phyloP scores from a whole-genome alignment of 2,329 filamentous ascomycete genomes.

The Leptosphaerulina australis region DNA sequence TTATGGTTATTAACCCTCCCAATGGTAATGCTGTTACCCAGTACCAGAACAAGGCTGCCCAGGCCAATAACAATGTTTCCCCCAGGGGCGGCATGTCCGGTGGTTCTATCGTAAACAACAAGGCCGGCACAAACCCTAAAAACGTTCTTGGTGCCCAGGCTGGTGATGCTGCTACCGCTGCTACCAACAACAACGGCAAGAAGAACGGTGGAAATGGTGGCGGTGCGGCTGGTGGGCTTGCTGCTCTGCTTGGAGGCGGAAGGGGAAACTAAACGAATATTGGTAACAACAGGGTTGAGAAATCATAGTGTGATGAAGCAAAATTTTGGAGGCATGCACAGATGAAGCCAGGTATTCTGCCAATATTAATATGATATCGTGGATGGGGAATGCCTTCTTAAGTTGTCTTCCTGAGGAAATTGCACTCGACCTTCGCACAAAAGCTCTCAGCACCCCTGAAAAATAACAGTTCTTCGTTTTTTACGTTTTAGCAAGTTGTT shows the following conservation, averaged over 20 bases:
- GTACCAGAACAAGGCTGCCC: constrained; percentile 32
- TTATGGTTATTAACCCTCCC: constrained; percentile 70
- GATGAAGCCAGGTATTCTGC: constrained; percentile 21
- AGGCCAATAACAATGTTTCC: constrained; percentile 35
- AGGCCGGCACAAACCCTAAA: constrained; percentile 30
- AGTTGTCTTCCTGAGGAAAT: neutral
- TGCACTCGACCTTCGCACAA: neutral
- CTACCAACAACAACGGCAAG: neutral
- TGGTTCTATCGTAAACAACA: constrained; percentile 28
- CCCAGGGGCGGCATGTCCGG: constrained; percentile 30
- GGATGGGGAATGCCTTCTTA: neutral
- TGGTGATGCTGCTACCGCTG: constrained; percentile 15
- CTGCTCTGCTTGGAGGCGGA: constrained; percentile 16
- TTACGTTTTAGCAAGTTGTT: no score
- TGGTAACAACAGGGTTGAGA: neutral
- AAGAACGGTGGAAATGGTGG: constrained; percentile 2
- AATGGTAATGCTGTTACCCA: constrained; percentile 31
- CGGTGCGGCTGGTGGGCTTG: constrained; percentile 17
- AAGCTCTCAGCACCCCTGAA: no score
- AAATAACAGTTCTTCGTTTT: no score
- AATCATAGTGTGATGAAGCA: neutral
- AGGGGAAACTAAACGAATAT: constrained; percentile 16
- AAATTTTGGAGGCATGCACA: constrained; percentile 1
- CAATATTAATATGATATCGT: constrained; percentile 5
- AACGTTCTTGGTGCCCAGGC: constrained; percentile 18